Base-by-base conservation (phyloP, 345 rosid species). In the Populus pruinosa region DNA sequence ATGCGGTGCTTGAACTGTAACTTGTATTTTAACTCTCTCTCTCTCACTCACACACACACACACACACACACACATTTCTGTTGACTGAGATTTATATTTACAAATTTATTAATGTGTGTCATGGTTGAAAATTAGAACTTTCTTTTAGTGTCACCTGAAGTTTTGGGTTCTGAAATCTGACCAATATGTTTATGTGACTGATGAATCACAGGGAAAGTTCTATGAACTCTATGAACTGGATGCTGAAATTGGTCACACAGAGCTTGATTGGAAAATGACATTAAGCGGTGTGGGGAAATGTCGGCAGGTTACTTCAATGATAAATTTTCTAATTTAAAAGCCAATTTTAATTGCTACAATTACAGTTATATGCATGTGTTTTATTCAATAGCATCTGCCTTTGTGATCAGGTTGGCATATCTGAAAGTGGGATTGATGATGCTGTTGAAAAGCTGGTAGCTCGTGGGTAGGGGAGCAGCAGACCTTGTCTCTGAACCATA, bases 251-350 rank as follows among this genome's bases (percentile, higher is more conserved):
- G 99, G 98, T 41, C 97, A 95, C 79, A 90, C 87, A 78, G 99
- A 92, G 83, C 91, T 95, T 77, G 98, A 90, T 77, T 95, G 99
- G 99, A 95, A 95, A 85, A 91, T 93, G 83, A 95, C 99, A 71
- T 66, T 86, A 67, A 93, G 98, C 29, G 98, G 99, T 21, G 99
- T 93, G 25, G 98, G 98, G 73, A 91, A 92, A 88, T 95, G 99
- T 87, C 91, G 98, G 76, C 99, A 95, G 94, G 99, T 95, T 68
- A 81, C n/a, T 69, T 62, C 31, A 44, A 33, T n/a, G 13, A 53
- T 29, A 11, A 29, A 39, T 21, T 55, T 41, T 67, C 29, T 64
- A 69, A 73, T 17, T 49, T 18, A 33, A 29, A 74, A 70, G 11
- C 43, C 47, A 36, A 17, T 36, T 75, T 53, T 71, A 11, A 44